Evolutionary conservation across 2,329 filamentous ascomycete genomes (phyloP).

Genomic region (Penicillium vulpinum): DNA sequence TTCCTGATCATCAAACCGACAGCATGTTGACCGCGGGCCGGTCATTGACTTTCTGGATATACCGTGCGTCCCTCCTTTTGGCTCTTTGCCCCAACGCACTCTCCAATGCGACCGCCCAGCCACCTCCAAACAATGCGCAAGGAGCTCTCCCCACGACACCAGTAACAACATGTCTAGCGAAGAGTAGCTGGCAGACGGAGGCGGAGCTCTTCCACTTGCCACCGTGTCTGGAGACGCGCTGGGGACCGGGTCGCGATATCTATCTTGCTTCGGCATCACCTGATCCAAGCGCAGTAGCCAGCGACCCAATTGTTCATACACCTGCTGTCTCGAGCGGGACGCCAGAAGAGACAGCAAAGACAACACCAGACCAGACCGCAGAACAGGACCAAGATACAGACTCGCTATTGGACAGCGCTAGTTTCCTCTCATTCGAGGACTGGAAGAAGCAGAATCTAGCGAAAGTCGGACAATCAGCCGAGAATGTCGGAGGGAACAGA

Average conservation of each 20-base stretch:
- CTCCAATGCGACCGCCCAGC: slow-evolving; percentile 6
- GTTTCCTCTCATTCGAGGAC: slow-evolving; percentile 95
- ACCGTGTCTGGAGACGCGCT: slow-evolving; percentile 16
- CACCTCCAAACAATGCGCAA: neutral
- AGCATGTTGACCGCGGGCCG: slow-evolving; percentile 17
- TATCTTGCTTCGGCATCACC: neutral
- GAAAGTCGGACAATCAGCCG: slow-evolving; percentile 76
- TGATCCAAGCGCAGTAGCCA: neutral
- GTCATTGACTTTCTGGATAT: slow-evolving; percentile 12
- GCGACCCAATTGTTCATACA: neutral
- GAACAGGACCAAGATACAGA: slow-evolving; percentile 60
- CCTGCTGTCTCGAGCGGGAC: slow-evolving; percentile 1
- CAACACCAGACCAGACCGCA: neutral
- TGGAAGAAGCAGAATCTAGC: slow-evolving; percentile 95
- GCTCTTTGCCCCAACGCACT: slow-evolving; percentile 4
- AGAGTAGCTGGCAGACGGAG: slow-evolving; percentile 17
- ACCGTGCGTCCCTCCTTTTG: slow-evolving; percentile 7
- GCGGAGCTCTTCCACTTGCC: slow-evolving; percentile 17
- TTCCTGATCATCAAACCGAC: neutral
- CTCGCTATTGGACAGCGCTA: slow-evolving; percentile 68
- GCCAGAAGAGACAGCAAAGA: neutral
- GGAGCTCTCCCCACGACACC: neutral
- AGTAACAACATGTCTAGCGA: slow-evolving; percentile 13
- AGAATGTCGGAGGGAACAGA: slow-evolving; percentile 61
- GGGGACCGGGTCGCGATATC: slow-evolving; percentile 6